Base-by-base conservation (phyloP, 441 rosid genomes). In the Gossypium trilobum region DNA sequence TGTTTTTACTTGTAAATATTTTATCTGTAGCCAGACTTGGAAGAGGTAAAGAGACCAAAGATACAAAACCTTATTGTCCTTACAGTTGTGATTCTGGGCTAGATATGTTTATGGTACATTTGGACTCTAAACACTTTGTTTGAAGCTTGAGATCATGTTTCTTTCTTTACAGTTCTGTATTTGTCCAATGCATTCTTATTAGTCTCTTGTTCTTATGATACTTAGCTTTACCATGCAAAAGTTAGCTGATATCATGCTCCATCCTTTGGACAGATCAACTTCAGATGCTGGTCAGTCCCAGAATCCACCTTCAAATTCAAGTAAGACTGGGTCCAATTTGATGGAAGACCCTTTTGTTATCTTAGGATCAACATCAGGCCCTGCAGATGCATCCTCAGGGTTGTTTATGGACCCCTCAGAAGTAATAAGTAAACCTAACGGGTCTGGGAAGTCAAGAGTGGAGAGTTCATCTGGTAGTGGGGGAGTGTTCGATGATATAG, bases 331-430 rank as follows among this genome's bases (percentile, higher is more conserved):
- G 27, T 78, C 97, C 67, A 75, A 70, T 77, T 62, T 70, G 70
- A 81, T 79, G 75, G 91, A 90, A 65, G 87, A 92, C 56, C 93
- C 97, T 17, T 88, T 92, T 89, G 90, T 73, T 46, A 86, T 85
- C 54, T 73, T 86, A 52, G 89, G 81, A 75, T 82, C 96, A 78
- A 81, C 79, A 42, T 80, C 95, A 73, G 71, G 67, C 48, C 85
- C 81, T 70, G 74, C 71, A 42, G 77, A 83, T 64, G 70, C 90
- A 42, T 77, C 89, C 39, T 75, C 87, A 2, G 88, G 80, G 73
- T 75, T 68, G 52, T 84, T 84, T 71, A 46, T 78, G 4, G 89
- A 90, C 73, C 89, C 89, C 20, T 77, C 82, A 75, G 89, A 85
- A 73, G 90, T 87, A 75, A 76, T 86, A 79, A 80, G 83, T 77